Base-by-base conservation (phyloP, 2,329 filamentous ascomycete genomes). In the Pestalotiopsis sp. region DNA sequence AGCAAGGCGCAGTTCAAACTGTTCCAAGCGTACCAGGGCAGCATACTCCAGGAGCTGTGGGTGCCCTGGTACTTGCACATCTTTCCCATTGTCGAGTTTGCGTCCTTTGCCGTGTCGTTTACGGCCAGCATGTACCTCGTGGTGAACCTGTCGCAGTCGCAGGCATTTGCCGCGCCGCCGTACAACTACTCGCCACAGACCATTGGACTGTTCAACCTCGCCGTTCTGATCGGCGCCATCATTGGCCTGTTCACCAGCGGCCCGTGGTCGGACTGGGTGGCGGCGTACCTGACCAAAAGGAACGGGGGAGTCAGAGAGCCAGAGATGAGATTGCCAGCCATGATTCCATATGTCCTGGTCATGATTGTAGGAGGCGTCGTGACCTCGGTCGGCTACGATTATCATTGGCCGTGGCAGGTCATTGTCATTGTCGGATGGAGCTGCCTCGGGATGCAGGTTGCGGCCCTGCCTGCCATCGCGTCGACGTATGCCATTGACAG, bases 401-500 rank as follows among this genome's bases (percentile, higher is more conserved):
- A 77, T 4, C 75, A 81, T 57, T 87, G 84, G 84, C 78, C 80
- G 0, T 87, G 85, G 85, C 78, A 79, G 39, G 80, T 80, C 4
- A 84, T 86, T 63, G 76, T 87, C 13, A 77, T 87, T 2, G 76
- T 85, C 69, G 85, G 85, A 1, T 87, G 85, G 71, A 80, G 70
- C 1, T 73, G 73, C 38, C 67, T 75, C 0, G 79, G 79, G 2
- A 72, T 80, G 23, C 77, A 79, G 69, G 77, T 80, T 4, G 73
- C 77, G 4, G 88, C 87, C 0, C 77, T 91, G 13, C 89, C 89
- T 0, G 84, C 85, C 13, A 91, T 91, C 68, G 83, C 81, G 4
- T 86, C 82, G 41, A 88, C 81, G 2, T 91, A 91, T 73, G 87
- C 88, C 0, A 85, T 91, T 17, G 89, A 91, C 75, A 86, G 83